Base-by-base conservation (phyloP, 202 grass and related monocot genomes). In the Eragrostis tef region DNA sequence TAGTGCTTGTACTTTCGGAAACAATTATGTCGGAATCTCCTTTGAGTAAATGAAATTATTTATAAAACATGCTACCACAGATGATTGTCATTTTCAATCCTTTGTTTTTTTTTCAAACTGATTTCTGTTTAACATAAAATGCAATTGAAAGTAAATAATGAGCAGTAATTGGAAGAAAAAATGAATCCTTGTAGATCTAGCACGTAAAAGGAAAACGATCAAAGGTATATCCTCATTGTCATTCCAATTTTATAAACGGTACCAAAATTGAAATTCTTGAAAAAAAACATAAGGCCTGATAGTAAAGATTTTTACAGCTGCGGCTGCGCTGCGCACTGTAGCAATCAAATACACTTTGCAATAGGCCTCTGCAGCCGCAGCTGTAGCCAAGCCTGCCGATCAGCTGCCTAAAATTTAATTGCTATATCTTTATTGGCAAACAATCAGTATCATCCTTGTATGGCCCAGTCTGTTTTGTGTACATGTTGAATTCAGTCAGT, bases 1-100 rank as follows among this genome's bases (percentile, higher is more conserved):
- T 88, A 53, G 58, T 54, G n/a, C 52, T 57, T 31, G 69, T 53
- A 74, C 68, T 50, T 57, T 39, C 5, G 34, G 81, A 46, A 84
- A 70, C 48, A 64, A 41, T 73, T 77, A 9, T 81, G 54, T 61
- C 49, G 64, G 70, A 65, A 63, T 83, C 1, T 50, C 74, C 39
- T 25, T 62, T 64, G 11, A 25, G 24, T 3, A 12, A 53, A 48
- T 16, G 78, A 14, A 42, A 60, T 39, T 31, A 51, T 53, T 71
- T 64, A 80, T 70, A 48, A n/a, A 57, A 53, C 44, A 39, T 15
- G 17, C 24, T 80, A 63, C 61, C 19, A 24, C 24, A 20, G 44
- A 78, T 45, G 3, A 74, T 39, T 70, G 9, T 2, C 9, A 67
- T 74, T 47, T 12, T 13, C 13, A 25, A 57, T 19, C 13, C 17